Evolutionary conservation across 306 rosid species (phyloP).

Genomic region (Delonix regia): DNA sequence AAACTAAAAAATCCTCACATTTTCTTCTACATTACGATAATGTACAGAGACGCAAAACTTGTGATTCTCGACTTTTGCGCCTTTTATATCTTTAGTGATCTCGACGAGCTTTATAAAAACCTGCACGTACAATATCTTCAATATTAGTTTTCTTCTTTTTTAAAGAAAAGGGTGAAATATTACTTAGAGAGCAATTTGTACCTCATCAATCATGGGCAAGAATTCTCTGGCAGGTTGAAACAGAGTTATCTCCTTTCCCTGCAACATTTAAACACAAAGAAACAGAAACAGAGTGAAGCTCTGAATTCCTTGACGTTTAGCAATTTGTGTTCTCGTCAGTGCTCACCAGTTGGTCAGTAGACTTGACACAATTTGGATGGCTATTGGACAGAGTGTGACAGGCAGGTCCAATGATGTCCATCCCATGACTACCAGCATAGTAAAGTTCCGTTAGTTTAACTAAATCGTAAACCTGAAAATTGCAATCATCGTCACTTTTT

Average conservation of each 20-base stretch:
- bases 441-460: constrained; percentile 92
- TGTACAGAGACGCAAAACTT: constrained; percentile 95
- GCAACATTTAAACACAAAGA: constrained; percentile 20
- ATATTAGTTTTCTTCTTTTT: not conserved
- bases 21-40: constrained; percentile 93
- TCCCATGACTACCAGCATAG: constrained; percentile 98
- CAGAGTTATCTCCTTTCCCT: constrained; percentile 81
- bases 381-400: constrained; percentile 39
- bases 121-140: constrained; percentile 40
- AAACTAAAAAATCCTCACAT: constrained; percentile 42
- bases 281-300: not conserved
- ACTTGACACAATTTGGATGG: constrained; percentile 59
- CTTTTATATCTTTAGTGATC: constrained; percentile 68
- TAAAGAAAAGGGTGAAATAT: too few relatives aligned
- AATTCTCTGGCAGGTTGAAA: constrained; percentile 93
- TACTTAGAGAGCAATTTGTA: constrained; percentile 24
- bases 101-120: constrained; percentile 84
- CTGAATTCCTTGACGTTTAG: not conserved
- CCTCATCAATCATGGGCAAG: constrained; percentile 87
- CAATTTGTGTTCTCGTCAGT: too few relatives aligned
- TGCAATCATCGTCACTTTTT: not conserved
- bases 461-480: constrained; percentile 76
- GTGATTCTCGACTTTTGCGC: constrained; percentile 89
- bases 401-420: constrained; percentile 86
- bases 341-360: constrained; percentile 61